Evolutionary conservation across 106 monocot species (phyloP).

Genomic region (Dactylorhiza incarnata): DNA sequence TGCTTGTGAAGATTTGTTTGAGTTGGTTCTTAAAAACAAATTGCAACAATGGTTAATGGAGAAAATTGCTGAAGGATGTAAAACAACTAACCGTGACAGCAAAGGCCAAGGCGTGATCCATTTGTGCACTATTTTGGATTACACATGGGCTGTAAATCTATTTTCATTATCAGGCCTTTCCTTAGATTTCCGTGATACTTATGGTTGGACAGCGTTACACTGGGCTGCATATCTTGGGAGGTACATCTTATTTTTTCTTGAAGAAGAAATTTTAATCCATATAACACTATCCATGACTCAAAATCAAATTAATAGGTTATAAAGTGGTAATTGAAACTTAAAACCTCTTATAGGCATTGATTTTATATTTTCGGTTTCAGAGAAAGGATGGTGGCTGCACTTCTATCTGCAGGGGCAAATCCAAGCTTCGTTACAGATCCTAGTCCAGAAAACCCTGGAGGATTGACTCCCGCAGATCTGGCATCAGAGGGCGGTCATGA

Average conservation of each 20-base stretch:
- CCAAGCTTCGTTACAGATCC: constrained; percentile 92
- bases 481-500: constrained; percentile 71
- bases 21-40: constrained; percentile 66
- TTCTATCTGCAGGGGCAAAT: constrained; percentile 91
- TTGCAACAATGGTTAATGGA: constrained; percentile 77
- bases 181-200: constrained; percentile 86
- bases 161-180: constrained; percentile 71
- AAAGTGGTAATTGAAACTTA: background rate
- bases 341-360: background rate
- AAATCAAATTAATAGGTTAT: background rate
- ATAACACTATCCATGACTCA: background rate
- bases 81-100: constrained; percentile 41
- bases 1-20: constrained; percentile 34
- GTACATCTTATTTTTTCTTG: constrained; percentile 23
- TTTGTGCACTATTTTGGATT: constrained; percentile 76
- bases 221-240: constrained; percentile 92
- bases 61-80: constrained; percentile 70
- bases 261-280: background rate
- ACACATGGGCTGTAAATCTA: constrained; percentile 63
- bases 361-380: constrained; percentile 23
- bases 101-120: constrained; percentile 89
- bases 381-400: constrained; percentile 82
- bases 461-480: constrained; percentile 75
- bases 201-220: constrained; percentile 94
- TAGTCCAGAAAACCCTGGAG: constrained; percentile 63